Conservation (phyloP, 1,284 basidiomycete species). For the Thecaphora frezii region DNA sequence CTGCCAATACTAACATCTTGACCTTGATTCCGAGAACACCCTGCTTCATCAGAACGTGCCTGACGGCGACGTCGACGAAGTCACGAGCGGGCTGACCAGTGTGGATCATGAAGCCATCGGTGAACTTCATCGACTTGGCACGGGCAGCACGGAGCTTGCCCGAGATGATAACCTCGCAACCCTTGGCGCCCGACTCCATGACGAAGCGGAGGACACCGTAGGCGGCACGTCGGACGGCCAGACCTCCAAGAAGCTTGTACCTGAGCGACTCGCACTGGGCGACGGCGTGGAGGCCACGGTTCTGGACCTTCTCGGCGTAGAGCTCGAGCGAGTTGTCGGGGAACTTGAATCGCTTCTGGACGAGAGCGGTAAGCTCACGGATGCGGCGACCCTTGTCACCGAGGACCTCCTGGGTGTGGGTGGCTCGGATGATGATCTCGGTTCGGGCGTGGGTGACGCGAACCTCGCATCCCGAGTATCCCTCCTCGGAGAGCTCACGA, state of each 20-base stretch:
- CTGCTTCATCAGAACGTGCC: constrained; percentile 97
- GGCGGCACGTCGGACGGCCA: constrained; percentile 97
- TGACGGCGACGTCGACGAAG: constrained; percentile 96
- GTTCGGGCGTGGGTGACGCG: constrained; percentile 98
- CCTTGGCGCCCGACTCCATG: constrained; percentile 99
- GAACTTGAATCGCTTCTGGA: constrained; percentile 99
- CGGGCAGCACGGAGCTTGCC: constrained; percentile 99
- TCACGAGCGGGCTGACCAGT: constrained; percentile 97
- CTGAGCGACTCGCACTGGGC: constrained; percentile 98
- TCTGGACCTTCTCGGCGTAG: constrained; percentile 99
- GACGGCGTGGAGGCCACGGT: constrained; percentile 96
- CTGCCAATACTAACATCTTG: no score
- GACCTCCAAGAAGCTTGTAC: constrained; percentile 99
- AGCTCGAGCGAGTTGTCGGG: constrained; percentile 96
- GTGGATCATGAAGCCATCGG: constrained; percentile 99
- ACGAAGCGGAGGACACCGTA: constrained; percentile 99
- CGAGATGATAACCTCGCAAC: constrained; percentile 98
- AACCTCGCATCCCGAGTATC: constrained; percentile 99
- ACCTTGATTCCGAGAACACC: constrained; percentile 99
- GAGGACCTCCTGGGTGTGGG: constrained; percentile 99
- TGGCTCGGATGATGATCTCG: constrained; percentile 99
- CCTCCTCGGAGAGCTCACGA: constrained; percentile 97
- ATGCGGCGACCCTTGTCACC: constrained; percentile 99
- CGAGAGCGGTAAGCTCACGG: constrained; percentile 95
- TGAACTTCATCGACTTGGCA: constrained; percentile 99